Evolutionary conservation across 441 rosid species (phyloP).

Genomic region (Aquilaria agallochum): DNA sequence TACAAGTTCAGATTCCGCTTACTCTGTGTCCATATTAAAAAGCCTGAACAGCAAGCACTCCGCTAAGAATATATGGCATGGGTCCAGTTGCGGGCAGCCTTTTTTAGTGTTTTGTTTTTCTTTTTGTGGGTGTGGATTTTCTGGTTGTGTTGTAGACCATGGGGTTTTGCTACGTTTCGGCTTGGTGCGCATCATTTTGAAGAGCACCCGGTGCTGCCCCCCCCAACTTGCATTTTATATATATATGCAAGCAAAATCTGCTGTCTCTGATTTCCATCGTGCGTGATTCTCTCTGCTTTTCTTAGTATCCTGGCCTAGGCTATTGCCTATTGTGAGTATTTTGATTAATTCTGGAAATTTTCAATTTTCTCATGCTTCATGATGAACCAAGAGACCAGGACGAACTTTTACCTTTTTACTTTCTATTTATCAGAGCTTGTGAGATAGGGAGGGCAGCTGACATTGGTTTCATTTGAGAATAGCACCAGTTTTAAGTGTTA

Average conservation of each 20-base stretch:
- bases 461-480: too few species aligned
- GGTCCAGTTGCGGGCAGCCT: neutral
- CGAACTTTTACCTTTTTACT: too few species aligned
- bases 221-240: constrained; percentile 33
- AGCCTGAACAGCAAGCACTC: neutral
- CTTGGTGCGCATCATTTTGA: constrained; percentile 31
- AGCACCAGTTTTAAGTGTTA: too few species aligned
- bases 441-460: too few species aligned
- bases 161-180: constrained; percentile 13
- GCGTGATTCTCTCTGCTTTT: constrained; percentile 10
- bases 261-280: constrained; percentile 4
- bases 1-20: constrained; percentile 41
- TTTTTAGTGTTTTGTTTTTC: neutral
- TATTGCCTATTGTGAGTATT: neutral
- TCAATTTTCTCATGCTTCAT: neutral
- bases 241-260: neutral
- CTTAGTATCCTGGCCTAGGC: neutral
- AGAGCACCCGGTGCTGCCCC: constrained; percentile 26
- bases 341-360: neutral
- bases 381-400: neutral
- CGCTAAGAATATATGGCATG: neutral
- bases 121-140: neutral
- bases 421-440: too few species aligned
- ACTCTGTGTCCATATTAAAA: constrained; percentile 8
- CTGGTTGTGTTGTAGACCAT: constrained; percentile 14